A percentile compares a stretch with the other conserved stretches of the same genome.
These are phyloP conservation scores for Claviceps africana DNA, from an alignment of 2,329 filamentous ascomycete genomes.

Conservation along the genomic window DNA sequence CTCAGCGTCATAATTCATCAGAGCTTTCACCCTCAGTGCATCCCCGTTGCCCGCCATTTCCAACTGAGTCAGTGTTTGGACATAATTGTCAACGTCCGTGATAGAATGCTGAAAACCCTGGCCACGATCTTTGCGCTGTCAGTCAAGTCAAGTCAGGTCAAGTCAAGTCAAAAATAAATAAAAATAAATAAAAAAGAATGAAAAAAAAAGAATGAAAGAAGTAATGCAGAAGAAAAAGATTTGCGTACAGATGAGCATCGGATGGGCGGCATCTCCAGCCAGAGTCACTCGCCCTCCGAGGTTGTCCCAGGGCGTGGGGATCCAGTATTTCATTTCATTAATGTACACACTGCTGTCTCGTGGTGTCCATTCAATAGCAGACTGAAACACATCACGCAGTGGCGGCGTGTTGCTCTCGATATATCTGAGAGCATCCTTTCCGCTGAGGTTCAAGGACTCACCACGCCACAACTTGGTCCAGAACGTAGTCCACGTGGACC, in stretches of 20 bases:
- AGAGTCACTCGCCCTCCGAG: constrained; percentile 20
- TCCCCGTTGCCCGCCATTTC: constrained; percentile 3
- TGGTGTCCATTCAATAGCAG: constrained; percentile 21
- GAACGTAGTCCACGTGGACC: constrained; percentile 18
- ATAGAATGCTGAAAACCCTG: constrained; percentile 32
- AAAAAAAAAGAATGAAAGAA: neutral
- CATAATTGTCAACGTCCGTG: constrained; percentile 23
- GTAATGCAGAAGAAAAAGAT: too few species aligned
- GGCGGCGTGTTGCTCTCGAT: constrained; percentile 14
- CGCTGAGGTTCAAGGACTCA: constrained; percentile 14
- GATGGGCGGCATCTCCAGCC: constrained; percentile 27
- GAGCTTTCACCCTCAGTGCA: constrained; percentile 7
- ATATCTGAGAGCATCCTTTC: constrained; percentile 21
- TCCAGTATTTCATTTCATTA: constrained; percentile 25
- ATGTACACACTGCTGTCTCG: constrained; percentile 16
- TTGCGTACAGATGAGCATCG: constrained; percentile 27
- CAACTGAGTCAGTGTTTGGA: constrained; percentile 17
- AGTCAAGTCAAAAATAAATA: too few species aligned
- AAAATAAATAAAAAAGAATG: too few species aligned
- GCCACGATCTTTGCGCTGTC: constrained; percentile 21
- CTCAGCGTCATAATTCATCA: constrained; percentile 19
- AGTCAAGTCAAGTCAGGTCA: neutral
- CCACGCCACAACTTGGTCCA: constrained; percentile 23
- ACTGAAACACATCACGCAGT: constrained; percentile 18
- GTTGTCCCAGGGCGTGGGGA: constrained; percentile 18